A percentile compares a stretch with the other conserved stretches of the same genome.
Evolutionary conservation across 2,329 filamentous ascomycete genomes (phyloP).

Genomic region (Trichoderma citrinoviride): DNA sequence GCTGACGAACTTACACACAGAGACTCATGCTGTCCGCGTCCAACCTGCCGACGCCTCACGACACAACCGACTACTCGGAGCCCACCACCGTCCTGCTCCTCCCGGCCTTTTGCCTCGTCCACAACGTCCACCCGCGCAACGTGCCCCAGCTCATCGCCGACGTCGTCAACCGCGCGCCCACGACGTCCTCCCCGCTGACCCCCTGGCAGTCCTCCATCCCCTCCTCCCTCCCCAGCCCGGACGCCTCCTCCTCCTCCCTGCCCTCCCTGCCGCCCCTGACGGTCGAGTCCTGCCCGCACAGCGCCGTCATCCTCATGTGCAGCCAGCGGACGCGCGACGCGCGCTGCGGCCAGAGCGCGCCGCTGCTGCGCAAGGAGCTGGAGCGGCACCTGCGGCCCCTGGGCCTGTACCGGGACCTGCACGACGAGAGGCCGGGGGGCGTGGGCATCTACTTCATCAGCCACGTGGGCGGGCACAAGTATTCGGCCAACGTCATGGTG

Average conservation of each 20-base stretch:
- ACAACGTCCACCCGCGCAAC: constrained; percentile 74
- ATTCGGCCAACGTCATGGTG: constrained; percentile 89
- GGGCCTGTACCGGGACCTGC: constrained; percentile 79
- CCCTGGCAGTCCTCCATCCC: constrained; percentile 38
- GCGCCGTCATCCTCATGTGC: constrained; percentile 86
- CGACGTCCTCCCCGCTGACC: constrained; percentile 64
- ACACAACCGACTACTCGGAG: constrained; percentile 59
- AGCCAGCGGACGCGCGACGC: constrained; percentile 93
- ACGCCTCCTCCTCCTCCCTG: constrained; percentile 32
- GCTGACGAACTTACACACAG: constrained; percentile 42
- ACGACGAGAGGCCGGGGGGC: constrained; percentile 85
- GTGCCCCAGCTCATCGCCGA: constrained; percentile 69
- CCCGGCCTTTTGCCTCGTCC: constrained; percentile 77
- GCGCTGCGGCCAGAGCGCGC: constrained; percentile 90
- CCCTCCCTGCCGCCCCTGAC: constrained; percentile 32
- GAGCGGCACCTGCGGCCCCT: constrained; percentile 83
- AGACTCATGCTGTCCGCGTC: constrained; percentile 88
- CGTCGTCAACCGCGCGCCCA: constrained; percentile 70
- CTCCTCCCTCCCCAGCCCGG: constrained; percentile 31
- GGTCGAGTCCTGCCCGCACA: constrained; percentile 66
- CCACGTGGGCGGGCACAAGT: constrained; percentile 96
- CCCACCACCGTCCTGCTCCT: constrained; percentile 81
- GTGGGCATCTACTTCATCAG: constrained; percentile 96
- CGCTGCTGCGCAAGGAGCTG: constrained; percentile 81
- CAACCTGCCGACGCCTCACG: constrained; percentile 78